phyloP scores from a whole-genome alignment of 768 basidiomycete species.

The Auriscalpium microsporum region DNA sequence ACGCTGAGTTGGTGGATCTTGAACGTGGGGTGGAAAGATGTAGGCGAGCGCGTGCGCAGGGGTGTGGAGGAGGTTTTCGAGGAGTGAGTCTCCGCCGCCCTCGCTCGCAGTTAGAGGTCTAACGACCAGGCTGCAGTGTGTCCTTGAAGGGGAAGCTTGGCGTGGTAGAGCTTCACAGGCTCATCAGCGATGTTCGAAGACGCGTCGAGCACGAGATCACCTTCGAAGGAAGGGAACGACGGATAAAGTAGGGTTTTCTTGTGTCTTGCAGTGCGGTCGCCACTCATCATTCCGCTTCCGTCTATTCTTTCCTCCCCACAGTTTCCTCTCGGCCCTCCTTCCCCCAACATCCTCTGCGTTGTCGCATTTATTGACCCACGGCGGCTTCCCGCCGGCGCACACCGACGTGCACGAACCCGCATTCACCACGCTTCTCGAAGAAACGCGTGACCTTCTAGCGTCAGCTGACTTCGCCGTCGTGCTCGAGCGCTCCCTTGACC shows the following conservation, averaged over 20 bases:
- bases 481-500: slow-evolving; percentile 65
- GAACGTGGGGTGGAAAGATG: slow-evolving; percentile 85
- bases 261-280: background rate
- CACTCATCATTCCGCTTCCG: background rate
- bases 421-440: slow-evolving; percentile 57
- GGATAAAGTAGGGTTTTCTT: slow-evolving; percentile 38
- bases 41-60: slow-evolving; percentile 61
- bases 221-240: slow-evolving; percentile 49
- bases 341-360: slow-evolving; percentile 67
- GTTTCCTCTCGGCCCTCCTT: slow-evolving; percentile 67
- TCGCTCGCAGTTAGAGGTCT: background rate
- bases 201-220: slow-evolving; percentile 67
- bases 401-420: slow-evolving; percentile 33
- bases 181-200: slow-evolving; percentile 66
- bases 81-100: slow-evolving; percentile 41
- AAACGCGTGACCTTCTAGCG: slow-evolving; percentile 55
- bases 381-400: slow-evolving; percentile 37
- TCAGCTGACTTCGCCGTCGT: slow-evolving; percentile 66
- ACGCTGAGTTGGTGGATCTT: slow-evolving; percentile 91
- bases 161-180: slow-evolving; percentile 54
- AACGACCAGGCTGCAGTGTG: slow-evolving; percentile 42
- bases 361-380: slow-evolving; percentile 59
- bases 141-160: slow-evolving; percentile 74
- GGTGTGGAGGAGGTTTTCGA: slow-evolving; percentile 81
- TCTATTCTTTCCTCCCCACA: slow-evolving; percentile 19